Evolutionary conservation across 2,329 filamentous ascomycete species (phyloP).

Genomic region (Helminthosporium solani): DNA sequence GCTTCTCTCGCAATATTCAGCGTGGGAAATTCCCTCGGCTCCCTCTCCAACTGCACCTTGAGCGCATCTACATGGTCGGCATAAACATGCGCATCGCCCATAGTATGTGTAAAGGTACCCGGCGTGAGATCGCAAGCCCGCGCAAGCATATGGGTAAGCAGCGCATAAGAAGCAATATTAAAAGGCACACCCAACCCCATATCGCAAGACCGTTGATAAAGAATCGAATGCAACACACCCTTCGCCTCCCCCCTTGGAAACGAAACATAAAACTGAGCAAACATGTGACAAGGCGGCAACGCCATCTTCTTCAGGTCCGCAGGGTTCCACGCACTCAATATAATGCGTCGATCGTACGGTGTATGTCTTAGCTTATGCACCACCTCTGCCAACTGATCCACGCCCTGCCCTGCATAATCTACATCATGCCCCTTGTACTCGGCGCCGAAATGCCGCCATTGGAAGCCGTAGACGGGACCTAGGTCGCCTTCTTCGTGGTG

Average conservation of each 20-base stretch:
- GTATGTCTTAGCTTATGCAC: constrained; percentile 78
- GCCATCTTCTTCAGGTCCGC: constrained; percentile 84
- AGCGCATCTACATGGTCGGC: constrained; percentile 88
- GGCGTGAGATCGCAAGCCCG: constrained; percentile 81
- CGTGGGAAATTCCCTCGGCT: constrained; percentile 78
- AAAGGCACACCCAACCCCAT: constrained; percentile 98
- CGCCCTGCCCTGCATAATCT: constrained; percentile 84
- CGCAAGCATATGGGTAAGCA: constrained; percentile 93
- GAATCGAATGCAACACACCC: constrained; percentile 78
- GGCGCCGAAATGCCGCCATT: constrained; percentile 97
- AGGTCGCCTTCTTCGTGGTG: constrained; percentile 86
- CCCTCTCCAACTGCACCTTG: constrained; percentile 73
- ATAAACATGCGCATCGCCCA: constrained; percentile 99
- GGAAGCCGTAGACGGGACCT: constrained; percentile 95
- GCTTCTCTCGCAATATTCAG: constrained; percentile 69
- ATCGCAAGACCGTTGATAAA: constrained; percentile 94
- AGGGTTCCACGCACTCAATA: constrained; percentile 93
- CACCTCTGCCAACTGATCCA: constrained; percentile 91
- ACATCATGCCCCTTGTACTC: constrained; percentile 68
- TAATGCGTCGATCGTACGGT: constrained; percentile 87
- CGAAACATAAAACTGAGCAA: constrained; percentile 91
- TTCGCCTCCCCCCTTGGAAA: constrained; percentile 57
- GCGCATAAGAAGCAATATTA: constrained; percentile 93
- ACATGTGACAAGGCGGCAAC: constrained; percentile 93
- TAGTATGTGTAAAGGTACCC: constrained; percentile 86